A percentile compares a stretch with the other conserved stretches of the same genome.
phyloP scores from a whole-genome alignment of 2,329 filamentous ascomycete genomes.

The Ophiosphaerella korrae region DNA sequence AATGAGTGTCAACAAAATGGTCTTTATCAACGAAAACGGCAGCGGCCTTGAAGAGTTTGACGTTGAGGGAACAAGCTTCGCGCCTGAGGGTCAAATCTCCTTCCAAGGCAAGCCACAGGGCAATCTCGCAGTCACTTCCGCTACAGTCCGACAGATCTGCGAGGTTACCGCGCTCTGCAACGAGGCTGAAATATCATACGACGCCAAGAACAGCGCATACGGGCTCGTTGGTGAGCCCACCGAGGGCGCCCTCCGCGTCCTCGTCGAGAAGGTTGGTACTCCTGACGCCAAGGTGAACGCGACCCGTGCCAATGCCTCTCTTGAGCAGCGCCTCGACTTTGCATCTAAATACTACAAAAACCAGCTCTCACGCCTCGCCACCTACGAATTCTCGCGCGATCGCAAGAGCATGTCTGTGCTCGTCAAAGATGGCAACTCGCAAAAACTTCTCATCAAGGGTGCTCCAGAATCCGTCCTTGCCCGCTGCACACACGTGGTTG shows the following conservation, averaged over 20 bases:
- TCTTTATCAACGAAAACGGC: slow-evolving; percentile 78
- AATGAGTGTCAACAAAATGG: slow-evolving; percentile 96
- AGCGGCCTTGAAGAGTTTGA: slow-evolving; percentile 81
- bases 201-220: slow-evolving; percentile 74
- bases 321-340: slow-evolving; percentile 72
- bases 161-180: slow-evolving; percentile 81
- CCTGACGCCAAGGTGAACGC: slow-evolving; percentile 67
- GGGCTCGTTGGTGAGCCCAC: slow-evolving; percentile 91
- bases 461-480: slow-evolving; percentile 94
- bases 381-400: slow-evolving; percentile 96
- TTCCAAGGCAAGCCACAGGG: slow-evolving; percentile 70
- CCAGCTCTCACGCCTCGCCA: slow-evolving; percentile 74
- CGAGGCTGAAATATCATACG: slow-evolving; percentile 81
- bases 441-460: slow-evolving; percentile 93
- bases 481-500: slow-evolving; percentile 80
- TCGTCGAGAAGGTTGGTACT: slow-evolving; percentile 94
- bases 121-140: slow-evolving; percentile 72
- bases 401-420: slow-evolving; percentile 99
- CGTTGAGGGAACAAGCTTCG: slow-evolving; percentile 90
- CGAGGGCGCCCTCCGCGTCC: slow-evolving; percentile 86
- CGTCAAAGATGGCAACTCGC: slow-evolving; percentile 69
- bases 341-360: slow-evolving; percentile 85
- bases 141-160: slow-evolving; percentile 78
- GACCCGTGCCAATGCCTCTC: slow-evolving; percentile 53
- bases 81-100: slow-evolving; percentile 77